Evolutionary conservation across 164 flowering plant genomes (phyloP), one percentile per base, ranked within the genome.

Genomic region (Hamamelis virginiana): DNA sequence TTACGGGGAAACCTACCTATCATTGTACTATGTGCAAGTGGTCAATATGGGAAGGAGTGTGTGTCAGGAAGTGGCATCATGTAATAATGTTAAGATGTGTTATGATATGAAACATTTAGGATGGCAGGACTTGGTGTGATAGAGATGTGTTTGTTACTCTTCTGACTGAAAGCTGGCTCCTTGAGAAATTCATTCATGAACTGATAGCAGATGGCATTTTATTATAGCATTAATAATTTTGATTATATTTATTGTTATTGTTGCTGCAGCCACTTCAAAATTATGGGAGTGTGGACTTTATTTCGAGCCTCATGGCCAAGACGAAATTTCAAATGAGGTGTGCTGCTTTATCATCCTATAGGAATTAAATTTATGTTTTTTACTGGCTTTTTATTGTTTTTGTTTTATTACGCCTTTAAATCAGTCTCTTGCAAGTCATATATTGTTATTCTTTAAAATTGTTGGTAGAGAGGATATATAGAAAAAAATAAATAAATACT

Each of bases 211-310:
- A 12, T 4, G 15, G 12, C 15, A 47, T 3, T 22, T 59, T n/a
- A n/a, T n/a, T n/a, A n/a, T n/a, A n/a, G n/a, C n/a, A n/a, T n/a
- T n/a, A n/a, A n/a, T n/a, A n/a, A 5, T n/a, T 19, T 62, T 3
- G n/a, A n/a, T n/a, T n/a, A 41, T 51, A 44, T 51, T 46, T 15
- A 44, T 57, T 55, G 43, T 19, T 71, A 19, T 62, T 74, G 26
- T 64, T 65, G 53, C 63, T 80, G 74, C 88, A 92, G 97, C 97
- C 76, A 83, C 74, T 52, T 86, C 95, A 45, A 84, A 83, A 65
- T 70, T 73, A 66, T 92, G 93, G 96, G 80, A 78, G 28, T 76
- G 64, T 55, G 97, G 97, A 57, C 78, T 92, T 55, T 81, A 67
- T 53, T 84, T 92, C 74, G 82, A 80, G 50, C 76, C 77, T 48